Evolutionary conservation across 495 filamentous ascomycete species (phyloP).

Genomic region (Aspergillus cristatus): DNA sequence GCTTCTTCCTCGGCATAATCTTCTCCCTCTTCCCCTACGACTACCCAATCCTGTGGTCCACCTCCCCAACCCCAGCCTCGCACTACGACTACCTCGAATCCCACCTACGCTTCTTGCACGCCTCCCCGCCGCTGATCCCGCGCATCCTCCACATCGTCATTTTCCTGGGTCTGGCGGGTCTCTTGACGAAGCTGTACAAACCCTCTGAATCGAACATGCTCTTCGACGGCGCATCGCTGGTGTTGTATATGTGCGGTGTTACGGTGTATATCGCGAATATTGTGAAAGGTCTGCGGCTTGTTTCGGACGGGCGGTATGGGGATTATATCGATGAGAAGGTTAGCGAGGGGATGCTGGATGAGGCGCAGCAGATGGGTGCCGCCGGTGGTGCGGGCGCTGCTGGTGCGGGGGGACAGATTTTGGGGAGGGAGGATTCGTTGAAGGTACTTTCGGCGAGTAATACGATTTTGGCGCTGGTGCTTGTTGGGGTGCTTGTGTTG

Average conservation of each 20-base stretch:
- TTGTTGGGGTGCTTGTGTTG: constrained; percentile 83
- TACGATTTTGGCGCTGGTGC: constrained; percentile 83
- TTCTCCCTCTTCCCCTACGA: constrained; percentile 97
- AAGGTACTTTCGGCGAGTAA: constrained; percentile 92
- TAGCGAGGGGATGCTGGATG: constrained; percentile 1
- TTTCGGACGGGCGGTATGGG: constrained; percentile 48
- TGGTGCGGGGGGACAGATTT: constrained; percentile 31
- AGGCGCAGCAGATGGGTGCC: constrained; percentile 11
- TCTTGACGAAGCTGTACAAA: constrained; percentile 87
- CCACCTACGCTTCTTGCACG: constrained; percentile 79
- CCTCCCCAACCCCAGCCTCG: constrained; percentile 46
- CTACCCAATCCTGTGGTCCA: constrained; percentile 92
- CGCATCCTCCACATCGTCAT: constrained; percentile 92
- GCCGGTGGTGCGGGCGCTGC: constrained; percentile 1
- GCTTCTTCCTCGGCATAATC: constrained; percentile 96
- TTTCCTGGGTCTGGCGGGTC: constrained; percentile 76
- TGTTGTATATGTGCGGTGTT: constrained; percentile 84
- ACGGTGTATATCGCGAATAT: constrained; percentile 93
- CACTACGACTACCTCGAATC: constrained; percentile 74
- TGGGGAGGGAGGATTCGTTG: constrained; percentile 74
- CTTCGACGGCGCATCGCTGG: constrained; percentile 86
- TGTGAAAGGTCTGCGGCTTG: constrained; percentile 79
- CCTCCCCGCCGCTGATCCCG: constrained; percentile 78
- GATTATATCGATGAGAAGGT: constrained; percentile 28
- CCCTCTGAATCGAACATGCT: constrained; percentile 89